Evolutionary conservation across 306 rosid species (phyloP).

Genomic region (Casuarina cunninghamiana): DNA sequence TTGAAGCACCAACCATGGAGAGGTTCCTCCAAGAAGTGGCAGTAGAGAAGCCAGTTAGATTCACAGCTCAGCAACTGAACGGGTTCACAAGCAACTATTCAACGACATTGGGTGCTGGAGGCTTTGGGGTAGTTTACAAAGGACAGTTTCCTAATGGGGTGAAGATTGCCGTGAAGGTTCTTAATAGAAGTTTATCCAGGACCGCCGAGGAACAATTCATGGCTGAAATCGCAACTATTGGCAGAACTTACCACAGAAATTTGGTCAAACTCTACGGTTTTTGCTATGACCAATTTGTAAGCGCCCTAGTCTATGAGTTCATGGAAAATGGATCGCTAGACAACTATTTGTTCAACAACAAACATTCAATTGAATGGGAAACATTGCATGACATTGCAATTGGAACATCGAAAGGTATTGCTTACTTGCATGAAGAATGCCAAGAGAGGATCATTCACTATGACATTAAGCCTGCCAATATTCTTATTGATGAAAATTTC

Average conservation of each 20-base stretch:
- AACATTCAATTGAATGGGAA: too few relatives aligned
- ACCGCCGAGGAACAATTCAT: constrained; percentile 16
- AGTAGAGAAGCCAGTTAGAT: constrained; percentile 17
- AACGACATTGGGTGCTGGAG: constrained; percentile 1
- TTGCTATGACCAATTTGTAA: not conserved
- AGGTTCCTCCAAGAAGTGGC: not conserved
- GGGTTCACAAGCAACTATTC: constrained; percentile 2
- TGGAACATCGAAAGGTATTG: too few relatives aligned
- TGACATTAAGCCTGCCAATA: constrained; percentile 16
- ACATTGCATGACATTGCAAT: too few relatives aligned
- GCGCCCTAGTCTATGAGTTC: constrained; percentile 1
- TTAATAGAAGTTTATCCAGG: too few relatives aligned
- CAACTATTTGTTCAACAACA: too few relatives aligned
- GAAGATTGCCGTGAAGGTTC: too few relatives aligned
- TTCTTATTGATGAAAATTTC: not conserved
- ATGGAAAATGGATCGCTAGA: too few relatives aligned
- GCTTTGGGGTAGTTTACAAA: not conserved
- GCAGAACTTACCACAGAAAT: constrained; percentile 17
- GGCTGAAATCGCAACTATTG: constrained; percentile 19
- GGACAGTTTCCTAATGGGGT: too few relatives aligned
- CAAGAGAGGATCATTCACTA: constrained; percentile 16
- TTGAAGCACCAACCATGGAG: not conserved
- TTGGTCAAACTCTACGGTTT: constrained; percentile 22
- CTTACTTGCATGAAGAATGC: constrained; percentile 12
- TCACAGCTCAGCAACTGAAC: not conserved